A percentile compares a stretch with the other conserved stretches of the same genome.
Evolutionary conservation across 257 asterid genomes (phyloP).

Genomic region (Fraxinus pennsylvanica): DNA sequence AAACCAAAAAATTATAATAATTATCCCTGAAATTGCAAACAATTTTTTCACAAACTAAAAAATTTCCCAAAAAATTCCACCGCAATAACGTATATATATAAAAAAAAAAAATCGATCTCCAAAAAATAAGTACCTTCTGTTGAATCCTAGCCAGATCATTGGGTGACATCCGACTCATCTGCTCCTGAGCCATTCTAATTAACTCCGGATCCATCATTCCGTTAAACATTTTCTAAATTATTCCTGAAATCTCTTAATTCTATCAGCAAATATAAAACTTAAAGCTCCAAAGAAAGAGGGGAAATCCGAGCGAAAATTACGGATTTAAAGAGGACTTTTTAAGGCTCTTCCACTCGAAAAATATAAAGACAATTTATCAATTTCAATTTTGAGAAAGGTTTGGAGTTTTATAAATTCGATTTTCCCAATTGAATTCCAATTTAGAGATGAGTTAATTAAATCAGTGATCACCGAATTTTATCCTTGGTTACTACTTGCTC

Average conservation of each 20-base stretch:
- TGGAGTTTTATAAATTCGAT: neutral
- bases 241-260: conserved; percentile 26
- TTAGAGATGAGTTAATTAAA: neutral
- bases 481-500: no score
- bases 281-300: conserved; percentile 8
- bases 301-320: conserved; percentile 13
- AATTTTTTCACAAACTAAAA: conserved; percentile 16
- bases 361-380: conserved; percentile 19
- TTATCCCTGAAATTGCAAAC: neutral
- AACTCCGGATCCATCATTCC: conserved; percentile 97
- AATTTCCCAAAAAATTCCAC: neutral
- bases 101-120: neutral
- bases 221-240: conserved; percentile 50
- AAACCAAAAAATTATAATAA: conserved; percentile 2
- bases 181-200: conserved; percentile 94
- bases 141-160: conserved; percentile 89
- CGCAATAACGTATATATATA: neutral
- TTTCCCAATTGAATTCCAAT: neutral
- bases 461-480: no score
- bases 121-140: conserved; percentile 62
- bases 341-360: neutral
- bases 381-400: conserved; percentile 18
- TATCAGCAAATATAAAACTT: conserved; percentile 9
- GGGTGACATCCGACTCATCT: conserved; percentile 98
- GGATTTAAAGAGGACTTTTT: neutral